A percentile compares a stretch with the other conserved stretches of the same genome.
These are phyloP conservation scores for Penicillium bovifimosum DNA, from an alignment of 495 filamentous ascomycete genomes.

Conservation along the genomic window DNA sequence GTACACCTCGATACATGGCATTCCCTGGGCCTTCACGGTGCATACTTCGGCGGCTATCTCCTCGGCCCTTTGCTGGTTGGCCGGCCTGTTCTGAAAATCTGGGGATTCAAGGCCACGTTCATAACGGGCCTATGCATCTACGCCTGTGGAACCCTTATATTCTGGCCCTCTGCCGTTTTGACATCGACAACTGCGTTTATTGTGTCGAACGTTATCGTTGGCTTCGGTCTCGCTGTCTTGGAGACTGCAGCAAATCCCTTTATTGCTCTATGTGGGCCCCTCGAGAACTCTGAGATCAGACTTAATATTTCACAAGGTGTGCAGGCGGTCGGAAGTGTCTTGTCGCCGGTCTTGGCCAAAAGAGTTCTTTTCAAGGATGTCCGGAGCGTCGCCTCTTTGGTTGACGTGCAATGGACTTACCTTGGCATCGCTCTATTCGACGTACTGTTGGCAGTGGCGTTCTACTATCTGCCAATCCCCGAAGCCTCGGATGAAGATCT, in stretches of 20 bases:
- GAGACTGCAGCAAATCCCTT: constrained; percentile 66
- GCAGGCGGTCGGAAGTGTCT: constrained; percentile 59
- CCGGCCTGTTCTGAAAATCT: constrained; percentile 50
- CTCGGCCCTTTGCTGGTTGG: constrained; percentile 55
- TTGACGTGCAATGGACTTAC: constrained; percentile 68
- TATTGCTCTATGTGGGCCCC: constrained; percentile 61
- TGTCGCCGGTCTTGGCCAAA: constrained; percentile 57
- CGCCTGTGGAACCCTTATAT: constrained; percentile 59
- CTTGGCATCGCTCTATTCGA: constrained; percentile 63
- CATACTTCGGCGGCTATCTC: constrained; percentile 60
- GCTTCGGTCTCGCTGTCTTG: constrained; percentile 56
- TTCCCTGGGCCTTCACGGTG: constrained; percentile 55
- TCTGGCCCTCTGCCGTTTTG: constrained; percentile 68
- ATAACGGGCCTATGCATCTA: constrained; percentile 60
- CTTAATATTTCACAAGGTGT: constrained; percentile 63
- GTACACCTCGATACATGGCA: constrained; percentile 42
- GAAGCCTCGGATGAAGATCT: constrained; percentile 63
- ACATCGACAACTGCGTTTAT: constrained; percentile 60
- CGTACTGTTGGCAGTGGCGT: constrained; percentile 56
- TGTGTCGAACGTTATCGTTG: constrained; percentile 63
- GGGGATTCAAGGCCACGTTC: constrained; percentile 64
- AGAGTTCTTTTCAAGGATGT: constrained; percentile 55
- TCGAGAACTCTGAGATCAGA: constrained; percentile 59
- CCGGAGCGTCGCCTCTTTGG: constrained; percentile 47
- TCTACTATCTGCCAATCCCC: constrained; percentile 61